Evolutionary conservation across 78 protist genomes (phyloP), one percentile per base, ranked within the genome.

Genomic region (Dictyostelium firmibasis): DNA sequence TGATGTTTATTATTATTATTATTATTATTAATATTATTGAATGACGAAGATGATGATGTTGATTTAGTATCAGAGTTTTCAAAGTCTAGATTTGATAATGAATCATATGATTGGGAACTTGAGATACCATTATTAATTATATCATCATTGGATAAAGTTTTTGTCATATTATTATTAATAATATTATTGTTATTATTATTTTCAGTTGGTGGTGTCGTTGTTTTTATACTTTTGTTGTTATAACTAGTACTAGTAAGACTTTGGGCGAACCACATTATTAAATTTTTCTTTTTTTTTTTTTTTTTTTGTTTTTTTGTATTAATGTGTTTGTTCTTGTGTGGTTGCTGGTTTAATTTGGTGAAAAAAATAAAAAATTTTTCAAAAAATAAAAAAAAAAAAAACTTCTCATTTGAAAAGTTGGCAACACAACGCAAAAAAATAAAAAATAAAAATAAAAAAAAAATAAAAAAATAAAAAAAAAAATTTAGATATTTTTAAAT

Each of bases 91-190:
- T 78, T 33, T 33, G 70, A 50, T 25, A 86, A 57, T n/a, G 92
- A 86, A 16, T 86, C 92, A 86, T 36, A 86, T 53, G 92, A 86
- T 38, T 16, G 41, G 27, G 85, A 79, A 20, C 33, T 41, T 38
- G 82, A 10, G 4, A 76, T 70, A 13, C 36, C 36, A 64, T 64
- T 64, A 25, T 25, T 25, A 64, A 20, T 33, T 23, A 41, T 27
- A 2, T 76, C 82, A 76, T 76, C 82, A 38, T 20, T 36, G 20
- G 38, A 44, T 18, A 35, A n/a, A 13, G 57, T 79, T 44, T 35
- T 25, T n/a, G 47, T 79, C 67, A 44, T 25, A 18, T 27, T 33
- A 44, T 27, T 44, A 44, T 41, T 44, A 10, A 43, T 77, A 18
- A 50, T 31, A n/a, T 74, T 74, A 18, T 29, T 74, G 23, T 76